Base-by-base conservation (phyloP, 2,329 filamentous ascomycete genomes). In the Fusarium transvaalense region DNA sequence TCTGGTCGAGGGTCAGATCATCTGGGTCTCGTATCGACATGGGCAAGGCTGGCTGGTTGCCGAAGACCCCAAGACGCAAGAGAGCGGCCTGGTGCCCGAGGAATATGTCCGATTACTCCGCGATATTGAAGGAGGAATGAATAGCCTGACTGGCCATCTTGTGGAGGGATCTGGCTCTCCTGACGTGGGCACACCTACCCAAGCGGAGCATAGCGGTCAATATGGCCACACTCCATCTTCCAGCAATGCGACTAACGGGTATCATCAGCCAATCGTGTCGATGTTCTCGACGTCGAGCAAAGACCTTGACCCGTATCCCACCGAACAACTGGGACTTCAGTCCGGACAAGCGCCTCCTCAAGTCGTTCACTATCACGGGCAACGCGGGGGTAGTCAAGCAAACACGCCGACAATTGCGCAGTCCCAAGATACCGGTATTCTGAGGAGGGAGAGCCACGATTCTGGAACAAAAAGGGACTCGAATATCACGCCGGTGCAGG, bases 41-140 rank as follows among this genome's bases (percentile, higher is more conserved):
- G 95, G 95, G 17, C 94, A 98, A 80, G 96, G 96, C 56, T 99
- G 96, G 96, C 85, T 99, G 52, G 96, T 99, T 25, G 96, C 96
- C 6, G 93, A 97, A 81, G 96, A 99, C 75, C 94, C 95, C 14
- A 94, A 93, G 78, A 97, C 94, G 1, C 93, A 89, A 70, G 96
- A 99, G 81, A 97, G 93, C 75, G 96, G 96, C 1, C 85, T 99
- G 35, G 96, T 99, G 3, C 96, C 96, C 0, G 96, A 99, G 79
- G 94, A 97, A 79, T 99, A 98, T 76, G 96, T 99, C 41, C 90
- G 96, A 17, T 83, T 99, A 45, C 85, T 99, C 63, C 89, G 94
- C 47, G 94, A 98, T 75, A 97, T 98, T 56, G 94, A 97, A 78
- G 94, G 94, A 21, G 95, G 94, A 34, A 89, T 94, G 83, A 91